Evolutionary conservation across 805 yeast species (phyloP).

Genomic region (Saturnispora sanitii): DNA sequence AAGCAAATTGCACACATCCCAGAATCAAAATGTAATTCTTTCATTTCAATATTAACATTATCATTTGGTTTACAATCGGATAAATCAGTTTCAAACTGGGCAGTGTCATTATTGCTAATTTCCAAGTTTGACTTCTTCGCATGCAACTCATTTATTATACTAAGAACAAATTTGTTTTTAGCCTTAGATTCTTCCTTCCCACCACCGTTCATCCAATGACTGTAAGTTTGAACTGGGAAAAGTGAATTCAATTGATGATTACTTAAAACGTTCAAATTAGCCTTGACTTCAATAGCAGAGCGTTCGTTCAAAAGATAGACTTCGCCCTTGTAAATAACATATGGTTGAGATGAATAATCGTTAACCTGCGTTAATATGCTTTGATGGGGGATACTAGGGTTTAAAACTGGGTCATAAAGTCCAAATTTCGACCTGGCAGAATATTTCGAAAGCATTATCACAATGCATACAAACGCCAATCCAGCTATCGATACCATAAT

Average conservation of each 20-base stretch:
- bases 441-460: conserved; percentile 53
- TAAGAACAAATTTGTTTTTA: conserved; percentile 30
- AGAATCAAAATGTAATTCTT: conserved; percentile 39
- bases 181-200: conserved; percentile 44
- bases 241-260: conserved; percentile 39
- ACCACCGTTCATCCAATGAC: conserved; percentile 46
- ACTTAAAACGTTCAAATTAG: conserved; percentile 42
- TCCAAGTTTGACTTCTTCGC: conserved; percentile 18
- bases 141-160: conserved; percentile 32
- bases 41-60: conserved; percentile 3
- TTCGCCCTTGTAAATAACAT: conserved; percentile 7
- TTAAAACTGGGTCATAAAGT: conserved; percentile 31
- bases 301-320: conserved; percentile 8
- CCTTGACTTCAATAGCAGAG: conserved; percentile 5
- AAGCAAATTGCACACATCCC: conserved; percentile 76
- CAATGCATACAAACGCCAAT: conserved; percentile 42
- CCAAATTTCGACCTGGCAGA: conserved; percentile 50
- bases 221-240: conserved; percentile 49
- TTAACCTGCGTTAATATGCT: conserved; percentile 9
- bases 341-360: conserved; percentile 6
- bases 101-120: background rate
- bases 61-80: conserved; percentile 6
- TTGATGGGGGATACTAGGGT: conserved; percentile 10
- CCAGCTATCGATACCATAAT: conserved; percentile 56
- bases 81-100: conserved; percentile 9